These are phyloP conservation scores for Tuber aestivum DNA, from an alignment of 495 filamentous ascomycete species.

Conservation along the genomic window DNA sequence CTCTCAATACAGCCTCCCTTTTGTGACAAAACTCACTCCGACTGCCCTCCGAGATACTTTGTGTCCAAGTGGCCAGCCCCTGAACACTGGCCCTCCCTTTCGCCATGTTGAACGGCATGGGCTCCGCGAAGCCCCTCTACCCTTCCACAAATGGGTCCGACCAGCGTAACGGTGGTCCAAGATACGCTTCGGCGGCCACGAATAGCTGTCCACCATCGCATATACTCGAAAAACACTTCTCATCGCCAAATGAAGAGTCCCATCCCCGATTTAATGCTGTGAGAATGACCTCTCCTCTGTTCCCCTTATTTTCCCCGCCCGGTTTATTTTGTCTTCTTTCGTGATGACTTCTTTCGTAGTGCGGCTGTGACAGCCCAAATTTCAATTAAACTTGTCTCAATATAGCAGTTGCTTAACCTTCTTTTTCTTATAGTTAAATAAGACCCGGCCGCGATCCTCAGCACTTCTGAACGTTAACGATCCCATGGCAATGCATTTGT, in stretches of 20 bases:
- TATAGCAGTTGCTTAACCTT: conserved; percentile 8
- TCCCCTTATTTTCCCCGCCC: not conserved
- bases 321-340: not conserved
- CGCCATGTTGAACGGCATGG: conserved; percentile 33
- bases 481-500: conserved; percentile 59
- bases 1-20: not conserved
- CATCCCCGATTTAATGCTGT: conserved; percentile 42
- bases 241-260: conserved; percentile 34
- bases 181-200: conserved; percentile 31
- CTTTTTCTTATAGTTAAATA: conserved; percentile 30
- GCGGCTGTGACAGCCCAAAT: not conserved
- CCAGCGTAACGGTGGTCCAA: conserved; percentile 23
- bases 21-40: not conserved
- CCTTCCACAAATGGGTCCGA: conserved; percentile 36
- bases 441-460: conserved; percentile 35
- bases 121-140: conserved; percentile 33
- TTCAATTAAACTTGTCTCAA: not conserved
- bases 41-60: not conserved
- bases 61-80: not conserved
- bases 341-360: not conserved
- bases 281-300: conserved; percentile 19
- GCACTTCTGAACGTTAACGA: conserved; percentile 39
- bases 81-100: not conserved
- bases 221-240: conserved; percentile 39
- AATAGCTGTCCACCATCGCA: conserved; percentile 39